These are phyloP conservation scores for Asparagopsis taxiformis DNA, from an alignment of 31 red algal genomes.

Conservation along the genomic window DNA sequence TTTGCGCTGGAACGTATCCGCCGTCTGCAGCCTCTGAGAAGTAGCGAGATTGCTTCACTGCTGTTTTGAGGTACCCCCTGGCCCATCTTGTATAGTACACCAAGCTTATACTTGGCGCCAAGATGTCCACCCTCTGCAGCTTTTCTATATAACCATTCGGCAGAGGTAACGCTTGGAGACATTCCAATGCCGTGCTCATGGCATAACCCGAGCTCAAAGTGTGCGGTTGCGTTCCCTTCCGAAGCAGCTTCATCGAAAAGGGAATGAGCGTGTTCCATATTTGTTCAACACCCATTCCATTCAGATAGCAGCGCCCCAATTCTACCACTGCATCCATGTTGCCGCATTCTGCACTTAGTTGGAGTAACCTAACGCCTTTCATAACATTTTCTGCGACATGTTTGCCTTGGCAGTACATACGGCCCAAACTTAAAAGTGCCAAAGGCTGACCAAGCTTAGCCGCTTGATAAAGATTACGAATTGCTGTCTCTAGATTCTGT, in stretches of 20 bases:
- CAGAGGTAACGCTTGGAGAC: background rate
- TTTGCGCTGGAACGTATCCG: background rate
- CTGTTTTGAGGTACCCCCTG: background rate
- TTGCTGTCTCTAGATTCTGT: background rate
- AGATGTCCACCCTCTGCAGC: background rate
- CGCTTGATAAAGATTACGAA: background rate
- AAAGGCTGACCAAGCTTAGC: background rate
- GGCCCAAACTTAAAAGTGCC: background rate
- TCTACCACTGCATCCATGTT: constrained; percentile 3
- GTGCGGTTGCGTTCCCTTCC: background rate
- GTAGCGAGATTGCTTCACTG: background rate
- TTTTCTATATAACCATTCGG: background rate
- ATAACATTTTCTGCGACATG: background rate
- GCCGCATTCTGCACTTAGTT: background rate
- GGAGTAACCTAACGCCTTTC: background rate
- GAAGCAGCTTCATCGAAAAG: background rate
- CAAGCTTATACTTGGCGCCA: background rate
- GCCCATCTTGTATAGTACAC: background rate
- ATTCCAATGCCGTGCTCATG: background rate
- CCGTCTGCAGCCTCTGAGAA: background rate
- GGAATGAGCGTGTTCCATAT: background rate
- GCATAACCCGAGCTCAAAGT: background rate
- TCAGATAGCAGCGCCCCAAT: background rate
- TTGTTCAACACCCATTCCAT: background rate
- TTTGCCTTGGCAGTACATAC: background rate